Conservation (phyloP, 1,284 basidiomycete genomes). For the Erythrobasidium hasegawianum region DNA sequence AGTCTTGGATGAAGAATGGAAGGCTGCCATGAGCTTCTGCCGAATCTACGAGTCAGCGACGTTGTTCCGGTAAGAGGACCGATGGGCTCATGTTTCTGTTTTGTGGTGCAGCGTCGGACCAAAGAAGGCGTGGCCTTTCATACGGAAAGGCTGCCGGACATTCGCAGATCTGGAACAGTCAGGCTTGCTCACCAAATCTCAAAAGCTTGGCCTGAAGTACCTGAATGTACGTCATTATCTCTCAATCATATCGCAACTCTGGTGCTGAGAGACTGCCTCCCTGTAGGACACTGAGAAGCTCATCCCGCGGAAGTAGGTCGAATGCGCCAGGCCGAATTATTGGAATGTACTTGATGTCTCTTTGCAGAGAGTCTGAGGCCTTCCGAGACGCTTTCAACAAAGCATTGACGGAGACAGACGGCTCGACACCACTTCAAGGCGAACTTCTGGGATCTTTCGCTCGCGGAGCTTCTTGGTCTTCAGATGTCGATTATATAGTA, state of each 20-base stretch:
- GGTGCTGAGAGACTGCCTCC: background rate
- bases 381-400: conserved; percentile 27
- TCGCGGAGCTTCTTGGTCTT: conserved; percentile 33
- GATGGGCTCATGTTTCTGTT: background rate
- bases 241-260: background rate
- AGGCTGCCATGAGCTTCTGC: conserved; percentile 31
- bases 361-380: conserved; percentile 38
- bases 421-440: conserved; percentile 28
- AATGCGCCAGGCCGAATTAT: no score
- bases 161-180: conserved; percentile 34
- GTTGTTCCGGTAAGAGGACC: background rate
- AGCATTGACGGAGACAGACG: conserved; percentile 29
- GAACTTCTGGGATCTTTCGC: conserved; percentile 43
- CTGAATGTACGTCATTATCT: conserved; percentile 26
- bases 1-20: conserved; percentile 11
- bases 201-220: conserved; percentile 38
- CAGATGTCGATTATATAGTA: conserved; percentile 35
- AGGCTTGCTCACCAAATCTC: conserved; percentile 36
- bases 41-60: conserved; percentile 36
- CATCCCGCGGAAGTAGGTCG: conserved; percentile 38
- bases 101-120: conserved; percentile 34
- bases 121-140: conserved; percentile 33
- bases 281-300: conserved; percentile 40
- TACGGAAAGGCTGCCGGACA: conserved; percentile 29
- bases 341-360: no score